These are phyloP conservation scores for Myxozyma melibiosi DNA, from an alignment of 805 yeast genomes.

Conservation along the genomic window DNA sequence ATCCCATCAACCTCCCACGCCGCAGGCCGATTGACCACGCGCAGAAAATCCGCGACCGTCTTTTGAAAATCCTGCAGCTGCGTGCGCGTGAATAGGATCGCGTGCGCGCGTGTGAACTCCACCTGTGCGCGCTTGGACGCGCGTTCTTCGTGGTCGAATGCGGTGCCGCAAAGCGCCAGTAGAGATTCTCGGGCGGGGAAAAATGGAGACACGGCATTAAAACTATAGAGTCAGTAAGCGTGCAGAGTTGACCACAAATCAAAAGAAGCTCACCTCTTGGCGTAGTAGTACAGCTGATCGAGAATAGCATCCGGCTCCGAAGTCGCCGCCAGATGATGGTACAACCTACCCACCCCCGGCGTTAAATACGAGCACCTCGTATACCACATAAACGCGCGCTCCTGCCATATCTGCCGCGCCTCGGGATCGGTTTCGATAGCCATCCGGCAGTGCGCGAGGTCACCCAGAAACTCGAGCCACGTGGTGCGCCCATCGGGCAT, in stretches of 20 bases:
- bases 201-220: slow-evolving; percentile 10
- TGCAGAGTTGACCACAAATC: not conserved
- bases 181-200: slow-evolving; percentile 17
- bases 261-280: slow-evolving; percentile 18
- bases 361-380: slow-evolving; percentile 12
- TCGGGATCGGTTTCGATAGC: slow-evolving; percentile 13
- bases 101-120: slow-evolving; percentile 19
- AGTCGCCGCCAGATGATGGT: slow-evolving; percentile 26
- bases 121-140: slow-evolving; percentile 17
- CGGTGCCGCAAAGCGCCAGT: slow-evolving; percentile 11
- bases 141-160: slow-evolving; percentile 1
- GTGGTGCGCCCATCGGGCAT: slow-evolving; percentile 6
- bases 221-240: slow-evolving; percentile 4
- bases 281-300: slow-evolving; percentile 28
- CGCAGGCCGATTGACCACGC: slow-evolving; percentile 19
- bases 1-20: slow-evolving; percentile 29
- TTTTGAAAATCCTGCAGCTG: slow-evolving; percentile 4
- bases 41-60: slow-evolving; percentile 3
- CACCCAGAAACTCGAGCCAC: slow-evolving; percentile 31
- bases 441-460: slow-evolving; percentile 23
- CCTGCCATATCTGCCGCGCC: slow-evolving; percentile 15
- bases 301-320: slow-evolving; percentile 8
- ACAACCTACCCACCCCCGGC: slow-evolving; percentile 27
- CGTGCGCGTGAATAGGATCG: slow-evolving; percentile 13
- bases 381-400: slow-evolving; percentile 26